These are phyloP conservation scores for Triticum dicoccoides DNA, from an alignment of 176 grass and related monocot species.

Conservation along the genomic window DNA sequence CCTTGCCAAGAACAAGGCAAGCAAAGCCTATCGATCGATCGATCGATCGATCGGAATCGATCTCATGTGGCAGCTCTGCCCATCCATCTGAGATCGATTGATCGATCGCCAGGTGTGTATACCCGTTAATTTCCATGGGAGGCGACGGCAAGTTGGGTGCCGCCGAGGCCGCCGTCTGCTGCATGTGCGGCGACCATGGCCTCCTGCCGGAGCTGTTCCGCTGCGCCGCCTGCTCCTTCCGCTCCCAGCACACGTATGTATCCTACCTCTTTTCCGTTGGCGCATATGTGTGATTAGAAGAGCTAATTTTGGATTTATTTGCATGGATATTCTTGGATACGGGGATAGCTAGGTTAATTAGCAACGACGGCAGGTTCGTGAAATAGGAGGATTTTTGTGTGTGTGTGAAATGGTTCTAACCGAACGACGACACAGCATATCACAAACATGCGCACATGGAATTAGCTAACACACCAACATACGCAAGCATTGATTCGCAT, in stretches of 20 bases:
- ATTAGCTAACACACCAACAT: too few relatives aligned
- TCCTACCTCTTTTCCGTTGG: not conserved
- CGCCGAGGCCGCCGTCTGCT: conserved; percentile 46
- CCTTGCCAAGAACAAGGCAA: not conserved
- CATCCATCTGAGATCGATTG: not conserved
- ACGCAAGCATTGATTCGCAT: not conserved
- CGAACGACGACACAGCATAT: too few relatives aligned
- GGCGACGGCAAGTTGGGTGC: conserved; percentile 36
- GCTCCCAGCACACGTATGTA: conserved; percentile 88
- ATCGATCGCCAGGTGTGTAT: not conserved
- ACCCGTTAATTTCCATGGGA: conserved; percentile 35
- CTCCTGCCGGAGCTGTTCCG: conserved; percentile 83
- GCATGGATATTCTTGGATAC: conserved; percentile 6
- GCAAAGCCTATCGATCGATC: not conserved
- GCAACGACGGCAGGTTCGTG: not conserved
- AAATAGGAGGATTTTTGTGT: not conserved
- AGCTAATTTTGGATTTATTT: not conserved
- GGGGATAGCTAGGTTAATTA: not conserved
- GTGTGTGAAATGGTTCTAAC: not conserved
- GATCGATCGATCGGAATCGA: not conserved
- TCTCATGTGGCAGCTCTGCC: conserved; percentile 9
- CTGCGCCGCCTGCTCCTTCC: conserved; percentile 71
- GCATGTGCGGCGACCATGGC: conserved; percentile 97
- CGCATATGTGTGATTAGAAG: not conserved
- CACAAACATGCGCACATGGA: too few relatives aligned